Evolutionary conservation across 2,329 filamentous ascomycete genomes (phyloP).

Genomic region (Colletotrichum sublineola): DNA sequence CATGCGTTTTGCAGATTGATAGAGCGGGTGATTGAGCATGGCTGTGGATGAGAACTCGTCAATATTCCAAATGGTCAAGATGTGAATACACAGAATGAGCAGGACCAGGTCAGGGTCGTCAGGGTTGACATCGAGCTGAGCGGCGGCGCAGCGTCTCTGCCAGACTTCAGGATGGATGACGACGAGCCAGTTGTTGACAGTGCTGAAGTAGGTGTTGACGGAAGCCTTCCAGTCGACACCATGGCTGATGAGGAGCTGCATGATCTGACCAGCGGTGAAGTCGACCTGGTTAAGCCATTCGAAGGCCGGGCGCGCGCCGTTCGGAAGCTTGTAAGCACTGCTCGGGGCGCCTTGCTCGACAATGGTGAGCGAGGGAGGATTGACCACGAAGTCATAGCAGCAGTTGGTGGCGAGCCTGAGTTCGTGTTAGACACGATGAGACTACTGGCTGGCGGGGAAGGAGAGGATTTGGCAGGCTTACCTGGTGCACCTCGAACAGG

Average conservation of each 20-base stretch:
- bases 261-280: constrained; percentile 54
- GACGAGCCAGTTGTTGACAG: constrained; percentile 58
- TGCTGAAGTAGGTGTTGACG: constrained; percentile 55
- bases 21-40: constrained; percentile 57
- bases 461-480: constrained; percentile 35
- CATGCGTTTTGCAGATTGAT: constrained; percentile 55
- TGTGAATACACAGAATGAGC: constrained; percentile 59
- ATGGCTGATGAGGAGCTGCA: constrained; percentile 53
- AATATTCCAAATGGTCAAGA: constrained; percentile 52
- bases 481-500: constrained; percentile 53
- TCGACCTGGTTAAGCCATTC: constrained; percentile 51
- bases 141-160: constrained; percentile 50
- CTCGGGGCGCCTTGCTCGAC: constrained; percentile 46
- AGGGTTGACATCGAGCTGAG: constrained; percentile 47
- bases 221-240: constrained; percentile 55
- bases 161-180: constrained; percentile 53
- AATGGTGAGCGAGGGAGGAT: constrained; percentile 51
- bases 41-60: constrained; percentile 55
- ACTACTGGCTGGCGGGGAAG: neutral
- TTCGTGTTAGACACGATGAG: constrained; percentile 4
- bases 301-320: constrained; percentile 28
- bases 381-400: constrained; percentile 55
- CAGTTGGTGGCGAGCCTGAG: constrained; percentile 46
- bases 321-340: constrained; percentile 43
- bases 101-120: constrained; percentile 52